phyloP scores from a whole-genome alignment of 768 basidiomycete genomes.

The Trametes cinnabarina region DNA sequence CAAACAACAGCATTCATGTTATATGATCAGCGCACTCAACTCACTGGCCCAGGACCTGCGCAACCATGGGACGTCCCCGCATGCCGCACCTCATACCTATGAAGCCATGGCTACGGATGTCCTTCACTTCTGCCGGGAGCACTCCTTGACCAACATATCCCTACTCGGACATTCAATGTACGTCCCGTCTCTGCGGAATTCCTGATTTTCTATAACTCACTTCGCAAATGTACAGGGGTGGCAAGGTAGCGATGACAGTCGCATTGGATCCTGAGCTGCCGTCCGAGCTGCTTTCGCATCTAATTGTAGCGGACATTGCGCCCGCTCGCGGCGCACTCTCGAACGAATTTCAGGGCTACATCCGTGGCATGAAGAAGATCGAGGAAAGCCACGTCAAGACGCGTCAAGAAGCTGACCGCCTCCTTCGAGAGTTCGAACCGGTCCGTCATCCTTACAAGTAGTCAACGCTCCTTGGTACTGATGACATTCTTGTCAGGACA shows the following conservation, averaged over 20 bases:
- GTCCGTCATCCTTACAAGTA: conserved; percentile 36
- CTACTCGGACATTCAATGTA: conserved; percentile 92
- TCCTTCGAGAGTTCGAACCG: conserved; percentile 60
- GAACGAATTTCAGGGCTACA: conserved; percentile 63
- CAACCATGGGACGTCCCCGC: conserved; percentile 87
- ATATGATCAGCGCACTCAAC: too few relatives aligned
- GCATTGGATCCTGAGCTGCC: conserved; percentile 52
- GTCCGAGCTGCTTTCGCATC: conserved; percentile 43
- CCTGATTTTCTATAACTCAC: not conserved
- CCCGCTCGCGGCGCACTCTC: conserved; percentile 60
- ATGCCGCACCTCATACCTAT: conserved; percentile 72
- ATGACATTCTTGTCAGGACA: conserved; percentile 46
- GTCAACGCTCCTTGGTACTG: not conserved
- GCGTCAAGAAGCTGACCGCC: conserved; percentile 66
- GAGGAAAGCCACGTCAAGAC: conserved; percentile 56
- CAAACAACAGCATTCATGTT: too few relatives aligned
- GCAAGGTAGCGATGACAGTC: conserved; percentile 75
- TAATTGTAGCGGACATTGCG: conserved; percentile 81
- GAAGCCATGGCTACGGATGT: conserved; percentile 78
- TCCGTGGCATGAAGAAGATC: conserved; percentile 72
- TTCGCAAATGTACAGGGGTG: conserved; percentile 57
- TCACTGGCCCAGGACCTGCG: conserved; percentile 76
- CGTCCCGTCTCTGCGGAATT: conserved; percentile 27
- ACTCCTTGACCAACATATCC: conserved; percentile 57
- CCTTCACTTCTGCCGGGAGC: conserved; percentile 56